phyloP scores from a whole-genome alignment of 129 eudicot species.

The Flaveria ramosissima region DNA sequence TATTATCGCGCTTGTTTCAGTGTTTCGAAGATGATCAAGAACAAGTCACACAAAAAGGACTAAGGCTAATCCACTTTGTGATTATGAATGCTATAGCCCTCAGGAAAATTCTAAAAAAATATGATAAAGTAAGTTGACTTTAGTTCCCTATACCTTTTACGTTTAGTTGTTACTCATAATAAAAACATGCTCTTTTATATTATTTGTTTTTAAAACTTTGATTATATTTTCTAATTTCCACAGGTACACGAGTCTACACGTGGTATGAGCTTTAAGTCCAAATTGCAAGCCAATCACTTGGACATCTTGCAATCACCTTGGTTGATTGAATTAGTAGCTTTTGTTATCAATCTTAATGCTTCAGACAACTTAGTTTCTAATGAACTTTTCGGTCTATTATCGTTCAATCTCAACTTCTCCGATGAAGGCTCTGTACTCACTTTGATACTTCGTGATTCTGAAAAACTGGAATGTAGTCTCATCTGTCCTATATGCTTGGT shows the following conservation, averaged over 20 bases:
- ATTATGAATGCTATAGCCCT: constrained; percentile 56
- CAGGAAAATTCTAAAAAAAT: constrained; percentile 57
- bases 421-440: constrained; percentile 37
- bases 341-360: constrained; percentile 46
- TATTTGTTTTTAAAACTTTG: not conserved
- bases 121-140: constrained; percentile 50
- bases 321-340: constrained; percentile 61
- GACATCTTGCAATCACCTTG: constrained; percentile 70
- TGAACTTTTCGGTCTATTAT: constrained; percentile 31
- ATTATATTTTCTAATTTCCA: not conserved
- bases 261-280: constrained; percentile 53
- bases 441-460: constrained; percentile 40
- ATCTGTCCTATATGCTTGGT: constrained; percentile 70
- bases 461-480: constrained; percentile 44
- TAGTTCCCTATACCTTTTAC: not conserved
- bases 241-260: constrained; percentile 53
- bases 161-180: not conserved
- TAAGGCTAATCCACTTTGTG: constrained; percentile 47
- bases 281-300: constrained; percentile 40
- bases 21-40: constrained; percentile 49
- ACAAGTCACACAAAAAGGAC: constrained; percentile 42
- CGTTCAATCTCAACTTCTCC: constrained; percentile 31
- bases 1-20: constrained; percentile 29
- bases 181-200: not conserved
- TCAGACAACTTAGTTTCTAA: constrained; percentile 23